These are phyloP conservation scores for Globisporangium spinosum DNA, from an alignment of 352 stramenopile species.

Conservation along the genomic window DNA sequence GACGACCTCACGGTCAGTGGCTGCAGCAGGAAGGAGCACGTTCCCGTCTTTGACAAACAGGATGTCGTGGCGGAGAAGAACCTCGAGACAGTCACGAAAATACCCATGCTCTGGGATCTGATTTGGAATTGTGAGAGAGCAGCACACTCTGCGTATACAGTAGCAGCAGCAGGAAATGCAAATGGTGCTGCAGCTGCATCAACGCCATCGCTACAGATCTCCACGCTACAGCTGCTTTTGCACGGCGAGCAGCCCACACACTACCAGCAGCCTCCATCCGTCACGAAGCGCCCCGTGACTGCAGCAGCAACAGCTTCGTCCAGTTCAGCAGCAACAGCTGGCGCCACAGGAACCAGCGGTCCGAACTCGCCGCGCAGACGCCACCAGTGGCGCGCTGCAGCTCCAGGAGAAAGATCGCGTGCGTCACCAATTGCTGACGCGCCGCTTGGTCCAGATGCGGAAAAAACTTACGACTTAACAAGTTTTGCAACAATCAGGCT, in stretches of 20 bases:
- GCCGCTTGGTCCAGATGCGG: conserved; percentile 29
- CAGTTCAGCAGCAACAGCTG: conserved; percentile 4
- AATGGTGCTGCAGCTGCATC: neutral
- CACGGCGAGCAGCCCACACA: conserved; percentile 3
- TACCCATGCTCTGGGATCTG: conserved; percentile 41
- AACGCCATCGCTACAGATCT: neutral
- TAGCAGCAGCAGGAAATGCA: neutral
- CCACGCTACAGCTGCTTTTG: conserved; percentile 3
- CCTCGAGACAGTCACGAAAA: conserved; percentile 21
- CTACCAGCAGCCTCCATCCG: neutral
- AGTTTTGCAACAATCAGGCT: no score
- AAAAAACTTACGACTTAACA: no score
- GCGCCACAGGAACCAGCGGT: neutral
- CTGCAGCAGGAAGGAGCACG: conserved; percentile 43
- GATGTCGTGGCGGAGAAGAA: conserved; percentile 5
- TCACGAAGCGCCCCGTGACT: conserved; percentile 3
- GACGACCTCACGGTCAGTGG: conserved; percentile 41
- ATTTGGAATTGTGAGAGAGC: conserved; percentile 21
- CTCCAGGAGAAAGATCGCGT: conserved; percentile 66
- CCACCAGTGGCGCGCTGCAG: conserved; percentile 50
- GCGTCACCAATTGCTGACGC: conserved; percentile 42
- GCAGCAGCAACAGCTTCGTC: neutral
- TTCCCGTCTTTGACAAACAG: conserved; percentile 15
- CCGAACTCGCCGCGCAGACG: conserved; percentile 20
- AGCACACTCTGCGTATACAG: neutral